A percentile compares a stretch with the other conserved stretches of the same genome.
Evolutionary conservation across 108 stramenopile species (phyloP).

Genomic region (Nannochloropsis oceanica): DNA sequence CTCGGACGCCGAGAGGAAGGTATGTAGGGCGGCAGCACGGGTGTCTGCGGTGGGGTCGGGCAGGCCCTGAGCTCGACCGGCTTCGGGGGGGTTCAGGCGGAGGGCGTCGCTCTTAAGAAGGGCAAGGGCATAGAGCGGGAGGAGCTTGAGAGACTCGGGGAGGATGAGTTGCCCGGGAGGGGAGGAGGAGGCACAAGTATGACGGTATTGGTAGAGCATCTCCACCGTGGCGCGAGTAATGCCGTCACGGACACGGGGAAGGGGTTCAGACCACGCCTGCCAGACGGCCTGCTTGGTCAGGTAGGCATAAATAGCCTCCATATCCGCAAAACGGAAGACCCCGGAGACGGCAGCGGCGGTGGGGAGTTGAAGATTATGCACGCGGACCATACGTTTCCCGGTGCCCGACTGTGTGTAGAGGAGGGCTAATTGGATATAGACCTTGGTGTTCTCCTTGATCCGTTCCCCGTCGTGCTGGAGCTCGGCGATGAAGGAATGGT

Average conservation of each 20-base stretch:
- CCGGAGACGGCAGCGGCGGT: neutral
- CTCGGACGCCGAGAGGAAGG: neutral
- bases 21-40: neutral
- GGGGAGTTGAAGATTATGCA: neutral
- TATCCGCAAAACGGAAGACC: neutral
- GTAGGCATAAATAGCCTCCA: neutral
- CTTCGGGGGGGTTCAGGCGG: neutral
- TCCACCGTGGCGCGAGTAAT: slow-evolving; percentile 14
- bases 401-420: neutral
- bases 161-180: slow-evolving; percentile 61
- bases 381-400: neutral
- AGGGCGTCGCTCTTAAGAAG: slow-evolving; percentile 22
- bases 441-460: neutral
- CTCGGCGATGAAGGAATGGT: neutral
- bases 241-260: neutral
- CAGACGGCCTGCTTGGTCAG: neutral
- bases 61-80: neutral
- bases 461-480: neutral
- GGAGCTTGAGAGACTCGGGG: slow-evolving; percentile 64
- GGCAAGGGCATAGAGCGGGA: slow-evolving; percentile 63
- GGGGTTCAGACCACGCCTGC: neutral
- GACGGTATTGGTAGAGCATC: slow-evolving; percentile 55
- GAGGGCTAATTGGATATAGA: neutral
- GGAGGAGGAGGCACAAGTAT: slow-evolving; percentile 47
- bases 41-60: neutral